These are phyloP conservation scores for Fusarium newnesense DNA, from an alignment of 2,329 filamentous ascomycete genomes.

Conservation along the genomic window DNA sequence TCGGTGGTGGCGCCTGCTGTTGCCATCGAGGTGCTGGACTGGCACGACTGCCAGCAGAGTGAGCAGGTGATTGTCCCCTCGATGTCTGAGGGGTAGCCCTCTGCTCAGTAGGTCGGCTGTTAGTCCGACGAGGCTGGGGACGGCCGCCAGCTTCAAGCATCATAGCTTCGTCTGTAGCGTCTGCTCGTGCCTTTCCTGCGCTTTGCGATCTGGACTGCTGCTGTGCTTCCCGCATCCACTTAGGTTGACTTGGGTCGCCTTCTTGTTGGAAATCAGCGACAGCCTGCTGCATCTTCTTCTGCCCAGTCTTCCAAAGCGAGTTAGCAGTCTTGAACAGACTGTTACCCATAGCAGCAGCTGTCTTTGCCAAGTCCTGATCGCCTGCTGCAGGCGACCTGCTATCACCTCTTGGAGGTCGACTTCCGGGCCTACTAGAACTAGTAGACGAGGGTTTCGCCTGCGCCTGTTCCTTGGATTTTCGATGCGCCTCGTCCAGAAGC, in stretches of 20 bases:
- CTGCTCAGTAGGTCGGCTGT: slow-evolving; percentile 43
- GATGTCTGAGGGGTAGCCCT: slow-evolving; percentile 48
- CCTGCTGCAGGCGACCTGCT: slow-evolving; percentile 63
- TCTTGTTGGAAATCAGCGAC: slow-evolving; percentile 84
- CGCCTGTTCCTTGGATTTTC: slow-evolving; percentile 79
- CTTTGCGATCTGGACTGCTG: slow-evolving; percentile 56
- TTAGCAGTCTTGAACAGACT: slow-evolving; percentile 94
- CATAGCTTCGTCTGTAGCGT: slow-evolving; percentile 77
- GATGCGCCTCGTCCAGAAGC: slow-evolving; percentile 91
- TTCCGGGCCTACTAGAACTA: slow-evolving; percentile 43
- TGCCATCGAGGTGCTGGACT: slow-evolving; percentile 69
- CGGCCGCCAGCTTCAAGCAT: slow-evolving; percentile 77
- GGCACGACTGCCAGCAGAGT: slow-evolving; percentile 56
- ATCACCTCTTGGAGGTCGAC: slow-evolving; percentile 52
- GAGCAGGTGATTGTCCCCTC: slow-evolving; percentile 62
- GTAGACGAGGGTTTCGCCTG: slow-evolving; percentile 61
- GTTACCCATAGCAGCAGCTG: slow-evolving; percentile 83
- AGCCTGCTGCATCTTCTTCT: slow-evolving; percentile 92
- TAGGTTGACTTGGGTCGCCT: slow-evolving; percentile 82
- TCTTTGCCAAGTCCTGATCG: slow-evolving; percentile 81
- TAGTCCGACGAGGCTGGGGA: slow-evolving; percentile 55
- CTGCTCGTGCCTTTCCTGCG: slow-evolving; percentile 46
- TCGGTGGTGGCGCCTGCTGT: slow-evolving; percentile 56
- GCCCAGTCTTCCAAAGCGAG: slow-evolving; percentile 92
- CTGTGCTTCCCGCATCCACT: slow-evolving; percentile 87